A percentile compares a stretch with the other conserved stretches of the same genome.
Conservation (phyloP, 176 grass and related monocot species). For the Cymbopogon citratus region DNA sequence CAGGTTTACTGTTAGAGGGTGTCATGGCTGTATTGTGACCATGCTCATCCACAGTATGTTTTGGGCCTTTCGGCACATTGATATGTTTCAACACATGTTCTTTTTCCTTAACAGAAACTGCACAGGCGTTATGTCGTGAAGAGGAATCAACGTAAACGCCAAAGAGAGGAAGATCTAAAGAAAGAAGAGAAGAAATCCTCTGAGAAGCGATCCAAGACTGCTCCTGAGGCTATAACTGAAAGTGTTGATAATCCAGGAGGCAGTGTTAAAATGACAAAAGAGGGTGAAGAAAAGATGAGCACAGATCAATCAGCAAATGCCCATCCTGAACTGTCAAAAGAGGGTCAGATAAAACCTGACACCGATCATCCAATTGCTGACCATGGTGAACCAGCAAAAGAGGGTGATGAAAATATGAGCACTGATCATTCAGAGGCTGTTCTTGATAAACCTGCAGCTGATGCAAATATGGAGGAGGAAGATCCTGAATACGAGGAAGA, state of each 20-base stretch:
- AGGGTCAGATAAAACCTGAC: slow-evolving; percentile 12
- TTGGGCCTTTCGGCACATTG: background rate
- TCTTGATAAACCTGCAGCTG: slow-evolving; percentile 27
- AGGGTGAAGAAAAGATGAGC: slow-evolving; percentile 37
- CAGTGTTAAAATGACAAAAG: slow-evolving; percentile 36
- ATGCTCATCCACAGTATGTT: background rate
- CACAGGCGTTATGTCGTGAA: slow-evolving; percentile 43
- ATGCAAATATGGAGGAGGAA: slow-evolving; percentile 39
- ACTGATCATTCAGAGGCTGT: background rate
- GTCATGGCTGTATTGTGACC: background rate
- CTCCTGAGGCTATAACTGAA: slow-evolving; percentile 36
- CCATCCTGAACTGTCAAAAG: slow-evolving; percentile 25
- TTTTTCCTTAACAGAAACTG: slow-evolving; percentile 55
- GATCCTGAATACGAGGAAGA: slow-evolving; percentile 80
- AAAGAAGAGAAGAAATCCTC: slow-evolving; percentile 51
- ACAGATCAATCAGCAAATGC: slow-evolving; percentile 23
- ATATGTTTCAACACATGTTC: background rate
- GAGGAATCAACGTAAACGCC: slow-evolving; percentile 75
- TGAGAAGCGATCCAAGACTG: slow-evolving; percentile 42
- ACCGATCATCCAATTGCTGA: background rate
- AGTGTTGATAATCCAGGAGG: slow-evolving; percentile 30
- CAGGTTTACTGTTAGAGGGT: background rate
- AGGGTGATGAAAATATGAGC: background rate
- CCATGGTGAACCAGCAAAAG: background rate
- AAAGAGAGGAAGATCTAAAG: slow-evolving; percentile 87